Evolutionary conservation across 2,329 filamentous ascomycete genomes (phyloP).

Genomic region (Pseudocercospora vitis): DNA sequence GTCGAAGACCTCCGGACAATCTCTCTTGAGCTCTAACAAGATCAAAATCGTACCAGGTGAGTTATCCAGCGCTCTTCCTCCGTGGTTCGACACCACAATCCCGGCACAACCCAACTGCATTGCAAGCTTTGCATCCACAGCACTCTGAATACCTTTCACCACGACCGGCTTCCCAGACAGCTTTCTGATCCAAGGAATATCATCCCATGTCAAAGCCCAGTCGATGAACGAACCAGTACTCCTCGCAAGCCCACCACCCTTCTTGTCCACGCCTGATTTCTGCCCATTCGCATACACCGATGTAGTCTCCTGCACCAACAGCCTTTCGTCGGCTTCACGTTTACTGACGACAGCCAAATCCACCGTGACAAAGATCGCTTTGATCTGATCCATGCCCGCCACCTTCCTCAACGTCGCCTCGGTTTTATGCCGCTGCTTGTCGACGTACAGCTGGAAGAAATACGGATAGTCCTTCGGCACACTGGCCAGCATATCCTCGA

Average conservation of each 20-base stretch:
- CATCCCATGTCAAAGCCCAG: slow-evolving; percentile 51
- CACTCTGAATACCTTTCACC: slow-evolving; percentile 47
- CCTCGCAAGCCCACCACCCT: slow-evolving; percentile 57
- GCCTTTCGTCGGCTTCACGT: slow-evolving; percentile 50
- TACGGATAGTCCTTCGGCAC: slow-evolving; percentile 37
- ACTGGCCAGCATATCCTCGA: slow-evolving; percentile 36
- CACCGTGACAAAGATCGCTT: slow-evolving; percentile 60
- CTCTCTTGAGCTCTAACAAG: slow-evolving; percentile 62
- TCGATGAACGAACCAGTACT: slow-evolving; percentile 60
- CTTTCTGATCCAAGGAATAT: slow-evolving; percentile 48
- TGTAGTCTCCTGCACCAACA: slow-evolving; percentile 52
- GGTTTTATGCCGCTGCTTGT: slow-evolving; percentile 56
- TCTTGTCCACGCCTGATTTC: slow-evolving; percentile 51
- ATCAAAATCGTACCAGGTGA: slow-evolving; percentile 57
- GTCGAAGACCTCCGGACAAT: slow-evolving; percentile 61
- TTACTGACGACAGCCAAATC: slow-evolving; percentile 61
- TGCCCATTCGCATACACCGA: slow-evolving; percentile 64
- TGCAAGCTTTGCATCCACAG: slow-evolving; percentile 46
- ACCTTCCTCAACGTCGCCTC: slow-evolving; percentile 52
- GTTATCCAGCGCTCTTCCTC: slow-evolving; percentile 53
- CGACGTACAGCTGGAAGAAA: slow-evolving; percentile 64
- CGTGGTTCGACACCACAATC: slow-evolving; percentile 54
- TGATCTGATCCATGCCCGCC: slow-evolving; percentile 47
- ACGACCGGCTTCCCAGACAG: slow-evolving; percentile 55
- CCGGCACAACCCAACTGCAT: slow-evolving; percentile 47